Evolutionary conservation across 2,329 filamentous ascomycete species (phyloP), one percentile per base, ranked within the genome.

Genomic region (Corynespora cassiicola): DNA sequence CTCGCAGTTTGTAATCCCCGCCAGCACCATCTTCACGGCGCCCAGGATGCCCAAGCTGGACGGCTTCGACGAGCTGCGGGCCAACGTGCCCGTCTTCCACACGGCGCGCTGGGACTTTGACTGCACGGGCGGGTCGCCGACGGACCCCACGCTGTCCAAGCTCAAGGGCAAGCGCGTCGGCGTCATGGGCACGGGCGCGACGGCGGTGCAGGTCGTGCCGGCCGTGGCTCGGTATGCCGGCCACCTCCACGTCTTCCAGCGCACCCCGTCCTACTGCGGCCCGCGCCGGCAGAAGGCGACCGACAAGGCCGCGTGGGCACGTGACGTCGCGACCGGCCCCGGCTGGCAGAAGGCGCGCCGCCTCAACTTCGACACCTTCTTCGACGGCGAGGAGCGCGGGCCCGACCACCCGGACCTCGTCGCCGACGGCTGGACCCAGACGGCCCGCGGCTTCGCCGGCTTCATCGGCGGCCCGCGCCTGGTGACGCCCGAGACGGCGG

Each of bases 311-410:
- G 63, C 69, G 31, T 81, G 71, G 65, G 52, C 43, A 25, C 58
- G 52, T 57, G 52, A 60, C 5, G 59, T 73, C 2, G 50, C 47
- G 7, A 34, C 29, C 10, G 34, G 33, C 6, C 52, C 56, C 2
- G 78, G 77, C 7, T 82, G 79, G 79, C 74, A 77, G 46, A 43
- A 50, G 7, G 65, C 68, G 22, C 70, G 78, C 7, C 57, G 59
- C 25, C 33, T 52, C 26, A 81, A 79, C 50, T 70, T 74, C 35
- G 60, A 70, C 45, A 59, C 60, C 31, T 41, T 75, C 18, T 59
- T 61, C 14, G 64, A 66, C 19, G 42, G 42, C 1, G 46, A 61
- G 6, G 46, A 53, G 2, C 50, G 63, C 20, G 30, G 36, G 11
- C 65, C 71, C 3, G 36, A 39, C 1, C 59, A 62, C 9, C 54